Conservation (phyloP, 2,329 filamentous ascomycete genomes). For the Paecilomyces formosus region DNA sequence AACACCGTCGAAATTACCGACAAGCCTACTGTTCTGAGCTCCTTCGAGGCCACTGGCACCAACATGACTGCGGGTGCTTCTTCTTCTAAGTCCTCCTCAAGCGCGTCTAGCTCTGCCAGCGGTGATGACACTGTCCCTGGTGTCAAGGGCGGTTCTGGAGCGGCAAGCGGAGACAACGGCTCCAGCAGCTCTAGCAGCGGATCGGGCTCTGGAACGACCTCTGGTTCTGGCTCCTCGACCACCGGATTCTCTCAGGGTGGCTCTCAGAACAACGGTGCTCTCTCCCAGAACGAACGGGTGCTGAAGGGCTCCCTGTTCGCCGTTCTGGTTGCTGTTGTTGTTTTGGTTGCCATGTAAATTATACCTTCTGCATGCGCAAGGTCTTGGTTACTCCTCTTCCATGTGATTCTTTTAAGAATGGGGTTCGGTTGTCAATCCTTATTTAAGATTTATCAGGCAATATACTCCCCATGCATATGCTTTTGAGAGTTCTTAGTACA, state of each 20-base stretch:
- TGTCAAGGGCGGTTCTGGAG: conserved; percentile 23
- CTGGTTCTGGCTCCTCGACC: conserved; percentile 11
- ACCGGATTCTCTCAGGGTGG: conserved; percentile 25
- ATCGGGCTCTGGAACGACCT: conserved; percentile 9
- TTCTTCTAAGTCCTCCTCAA: conserved; percentile 1
- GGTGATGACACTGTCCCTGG: conserved; percentile 23
- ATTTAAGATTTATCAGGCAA: not conserved
- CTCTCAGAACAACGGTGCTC: conserved; percentile 19
- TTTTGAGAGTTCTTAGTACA: not conserved
- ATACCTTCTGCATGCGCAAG: conserved; percentile 4
- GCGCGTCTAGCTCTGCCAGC: conserved; percentile 2
- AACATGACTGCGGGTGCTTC: conserved; percentile 52
- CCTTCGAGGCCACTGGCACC: conserved; percentile 71
- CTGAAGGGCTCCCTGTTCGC: conserved; percentile 40
- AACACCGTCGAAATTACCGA: conserved; percentile 68
- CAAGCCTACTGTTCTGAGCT: conserved; percentile 67
- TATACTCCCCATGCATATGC: not conserved
- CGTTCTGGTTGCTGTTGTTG: conserved; percentile 39
- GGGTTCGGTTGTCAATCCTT: conserved; percentile 1
- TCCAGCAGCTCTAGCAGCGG: conserved; percentile 8
- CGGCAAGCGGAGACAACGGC: conserved; percentile 11
- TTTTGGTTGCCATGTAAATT: conserved; percentile 36
- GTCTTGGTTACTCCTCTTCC: conserved; percentile 4
- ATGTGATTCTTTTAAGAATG: conserved; percentile 1
- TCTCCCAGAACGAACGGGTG: conserved; percentile 31